Evolutionary conservation across 345 rosid genomes (phyloP), one percentile per base, ranked within the genome.

Genomic region (Lepidium didymum): DNA sequence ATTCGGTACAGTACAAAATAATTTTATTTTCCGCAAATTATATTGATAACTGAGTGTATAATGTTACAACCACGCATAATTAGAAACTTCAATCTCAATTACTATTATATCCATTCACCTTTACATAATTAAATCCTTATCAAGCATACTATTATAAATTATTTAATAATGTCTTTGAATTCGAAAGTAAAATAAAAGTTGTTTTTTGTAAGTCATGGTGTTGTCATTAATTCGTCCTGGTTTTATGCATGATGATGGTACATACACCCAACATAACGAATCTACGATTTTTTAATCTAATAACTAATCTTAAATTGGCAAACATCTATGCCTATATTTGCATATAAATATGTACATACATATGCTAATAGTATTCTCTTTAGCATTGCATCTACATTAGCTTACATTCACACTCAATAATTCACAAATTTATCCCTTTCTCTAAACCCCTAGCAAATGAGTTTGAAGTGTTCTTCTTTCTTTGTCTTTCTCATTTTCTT

Each of bases 321-420:
- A 37, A 68, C 41, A 46, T 8, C 6, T 31, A 51, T 53, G 12
- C 60, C 1, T 19, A 44, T 11, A 23, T 38, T 7, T 57, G 44
- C 21, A 27, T 38, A 69, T 49, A 58, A 25, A 14, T 27, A 27
- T 47, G 47, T 47, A 58, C 21, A 58, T 7, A 57, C 40, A 45
- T 34, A n/a, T 57, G 35, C 41, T 47, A 47, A 2, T 31, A 10
- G 18, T 53, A 49, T 66, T 42, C 62, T 25, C 42, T 61, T 58
- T 40, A n/a, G 15, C 25, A 58, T 50, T 58, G 62, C 55, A 58
- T 37, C 40, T 66, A 58, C 54, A 54, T 62, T 54, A 71, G 19
- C 23, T 33, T 33, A 41, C 61, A 56, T 36, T 47, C 23, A 31
- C 60, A 50, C 40, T 33, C 56, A 57, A 15, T 67, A 37, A 18